Evolutionary conservation across 768 basidiomycete species (phyloP).

Genomic region (Coprinopsis marcescibilis): DNA sequence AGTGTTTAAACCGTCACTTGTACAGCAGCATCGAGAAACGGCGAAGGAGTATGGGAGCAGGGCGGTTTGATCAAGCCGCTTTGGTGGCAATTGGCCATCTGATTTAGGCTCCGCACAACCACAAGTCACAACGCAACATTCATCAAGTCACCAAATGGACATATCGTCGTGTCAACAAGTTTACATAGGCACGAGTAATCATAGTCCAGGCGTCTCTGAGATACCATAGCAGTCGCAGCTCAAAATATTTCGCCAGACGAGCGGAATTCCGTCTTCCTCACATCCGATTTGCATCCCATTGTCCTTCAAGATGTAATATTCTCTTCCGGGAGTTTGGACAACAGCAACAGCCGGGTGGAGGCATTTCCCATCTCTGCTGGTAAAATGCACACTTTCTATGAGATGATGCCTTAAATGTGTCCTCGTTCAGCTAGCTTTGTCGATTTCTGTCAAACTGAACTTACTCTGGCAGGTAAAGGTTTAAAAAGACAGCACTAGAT

Average conservation of each 20-base stretch:
- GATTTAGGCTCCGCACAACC: no score
- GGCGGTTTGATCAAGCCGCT: no score
- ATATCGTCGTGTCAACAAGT: no score
- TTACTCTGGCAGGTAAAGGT: conserved; percentile 63
- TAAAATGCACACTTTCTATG: conserved; percentile 71
- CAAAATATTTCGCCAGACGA: conserved; percentile 56
- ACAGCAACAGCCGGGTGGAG: conserved; percentile 63
- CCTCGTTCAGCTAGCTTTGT: not conserved
- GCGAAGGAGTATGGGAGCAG: no score
- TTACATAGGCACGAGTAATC: no score
- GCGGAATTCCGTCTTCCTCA: conserved; percentile 67
- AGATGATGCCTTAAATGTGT: conserved; percentile 54
- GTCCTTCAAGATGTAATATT: conserved; percentile 65
- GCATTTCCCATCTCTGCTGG: conserved; percentile 29
- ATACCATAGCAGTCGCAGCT: conserved; percentile 32
- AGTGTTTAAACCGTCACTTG: no score
- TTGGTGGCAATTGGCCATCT: no score
- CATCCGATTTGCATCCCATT: conserved; percentile 74
- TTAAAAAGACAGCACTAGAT: conserved; percentile 26
- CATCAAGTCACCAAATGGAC: no score
- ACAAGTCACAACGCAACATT: no score
- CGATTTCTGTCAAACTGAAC: conserved; percentile 15
- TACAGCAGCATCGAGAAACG: no score
- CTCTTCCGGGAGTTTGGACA: conserved; percentile 63
- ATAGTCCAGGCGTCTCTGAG: conserved; percentile 3